phyloP scores from a whole-genome alignment of 805 yeast genomes.

The Kluyveromyces dobzhanskii region DNA sequence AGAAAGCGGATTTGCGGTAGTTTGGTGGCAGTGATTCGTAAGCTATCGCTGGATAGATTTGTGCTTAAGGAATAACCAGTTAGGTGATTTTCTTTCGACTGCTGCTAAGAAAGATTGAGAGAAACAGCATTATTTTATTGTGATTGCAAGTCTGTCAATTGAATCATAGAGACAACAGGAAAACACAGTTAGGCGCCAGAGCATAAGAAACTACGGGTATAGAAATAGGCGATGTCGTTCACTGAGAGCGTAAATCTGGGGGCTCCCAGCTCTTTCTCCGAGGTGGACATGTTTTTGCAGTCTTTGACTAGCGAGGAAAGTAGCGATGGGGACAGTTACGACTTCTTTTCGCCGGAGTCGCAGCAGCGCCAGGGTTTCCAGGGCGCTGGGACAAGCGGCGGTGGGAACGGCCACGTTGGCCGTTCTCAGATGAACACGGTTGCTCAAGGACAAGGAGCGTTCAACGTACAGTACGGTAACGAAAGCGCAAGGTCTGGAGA shows the following conservation, averaged over 20 bases:
- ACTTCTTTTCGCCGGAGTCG: constrained; percentile 3
- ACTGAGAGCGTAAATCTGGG: constrained; percentile 2
- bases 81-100: too few species aligned
- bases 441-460: constrained; percentile 3
- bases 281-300: constrained; percentile 9
- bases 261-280: constrained; percentile 2
- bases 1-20: too few species aligned
- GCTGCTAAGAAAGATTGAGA: too few species aligned
- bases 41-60: too few species aligned
- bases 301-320: constrained; percentile 9
- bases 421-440: constrained; percentile 3
- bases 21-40: too few species aligned
- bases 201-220: too few species aligned
- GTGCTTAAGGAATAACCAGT: too few species aligned
- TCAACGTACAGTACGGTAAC: not conserved
- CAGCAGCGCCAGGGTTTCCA: not conserved
- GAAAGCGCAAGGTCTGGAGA: not conserved
- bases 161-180: too few species aligned
- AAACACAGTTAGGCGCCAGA: too few species aligned
- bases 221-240: not conserved
- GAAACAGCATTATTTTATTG: too few species aligned
- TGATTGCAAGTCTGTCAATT: too few species aligned
- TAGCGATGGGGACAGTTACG: constrained; percentile 6
- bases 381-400: not conserved
- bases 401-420: not conserved